Conservation (phyloP, 345 rosid genomes). For the Populus alba region DNA sequence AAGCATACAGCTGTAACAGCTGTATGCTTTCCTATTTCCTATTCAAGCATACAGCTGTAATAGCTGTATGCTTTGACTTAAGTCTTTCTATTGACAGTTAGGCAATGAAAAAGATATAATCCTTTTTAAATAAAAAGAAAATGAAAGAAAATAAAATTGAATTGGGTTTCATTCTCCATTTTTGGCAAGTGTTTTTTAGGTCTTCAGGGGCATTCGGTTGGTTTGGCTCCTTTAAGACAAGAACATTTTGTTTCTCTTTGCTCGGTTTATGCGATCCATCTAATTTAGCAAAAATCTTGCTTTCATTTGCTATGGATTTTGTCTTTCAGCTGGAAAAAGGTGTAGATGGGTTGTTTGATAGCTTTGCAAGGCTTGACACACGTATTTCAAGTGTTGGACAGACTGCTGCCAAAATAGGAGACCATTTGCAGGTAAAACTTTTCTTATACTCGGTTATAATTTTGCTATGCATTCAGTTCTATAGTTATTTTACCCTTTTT, state of each 20-base stretch:
- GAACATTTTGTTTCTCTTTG: background rate
- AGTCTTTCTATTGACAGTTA: no score
- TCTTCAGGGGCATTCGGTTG: background rate
- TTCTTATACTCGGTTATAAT: background rate
- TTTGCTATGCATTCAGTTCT: background rate
- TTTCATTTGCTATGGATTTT: background rate
- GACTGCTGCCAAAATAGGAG: constrained; percentile 99
- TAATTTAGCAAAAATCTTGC: background rate
- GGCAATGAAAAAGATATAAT: background rate
- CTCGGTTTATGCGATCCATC: background rate
- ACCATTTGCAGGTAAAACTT: constrained; percentile 81
- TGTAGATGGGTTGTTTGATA: constrained; percentile 85
- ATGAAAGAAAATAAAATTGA: background rate
- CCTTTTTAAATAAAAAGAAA: background rate
- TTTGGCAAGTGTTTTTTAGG: background rate
- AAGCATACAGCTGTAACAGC: no score
- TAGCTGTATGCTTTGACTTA: no score
- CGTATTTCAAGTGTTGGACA: constrained; percentile 98
- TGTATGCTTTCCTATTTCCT: no score
- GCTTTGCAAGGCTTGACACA: constrained; percentile 88
- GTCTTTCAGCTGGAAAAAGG: constrained; percentile 78
- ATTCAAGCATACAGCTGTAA: no score
- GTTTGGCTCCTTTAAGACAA: background rate
- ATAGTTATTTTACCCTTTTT: constrained; percentile 3
- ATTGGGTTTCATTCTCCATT: background rate